A percentile compares a stretch with the other conserved stretches of the same genome.
These are phyloP conservation scores for Chaetoscypha palmicola DNA, from an alignment of 2,329 filamentous ascomycete genomes.

Conservation along the genomic window DNA sequence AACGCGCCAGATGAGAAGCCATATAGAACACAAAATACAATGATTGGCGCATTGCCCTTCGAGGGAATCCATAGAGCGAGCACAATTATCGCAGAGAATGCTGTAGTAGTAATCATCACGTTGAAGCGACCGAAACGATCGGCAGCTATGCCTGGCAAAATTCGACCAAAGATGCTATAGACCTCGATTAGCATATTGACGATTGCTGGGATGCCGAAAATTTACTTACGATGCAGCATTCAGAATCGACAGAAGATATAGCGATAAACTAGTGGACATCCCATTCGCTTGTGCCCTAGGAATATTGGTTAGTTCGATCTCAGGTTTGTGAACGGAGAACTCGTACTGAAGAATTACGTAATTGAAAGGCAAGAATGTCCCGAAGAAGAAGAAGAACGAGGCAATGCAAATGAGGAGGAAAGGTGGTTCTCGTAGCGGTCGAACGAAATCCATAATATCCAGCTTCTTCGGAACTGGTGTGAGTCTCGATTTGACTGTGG, in stretches of 20 bases:
- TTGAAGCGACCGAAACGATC: constrained; percentile 50
- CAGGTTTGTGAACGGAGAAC: constrained; percentile 19
- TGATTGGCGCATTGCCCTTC: constrained; percentile 46
- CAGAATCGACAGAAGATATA: constrained; percentile 48
- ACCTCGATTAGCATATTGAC: too few relatives aligned
- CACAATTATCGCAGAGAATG: constrained; percentile 39
- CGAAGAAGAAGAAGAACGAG: constrained; percentile 41
- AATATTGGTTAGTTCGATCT: too few relatives aligned
- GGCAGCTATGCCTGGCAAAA: constrained; percentile 45
- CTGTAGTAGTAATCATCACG: constrained; percentile 42
- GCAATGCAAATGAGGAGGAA: constrained; percentile 34
- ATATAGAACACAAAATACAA: constrained; percentile 60
- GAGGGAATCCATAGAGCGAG: constrained; percentile 48
- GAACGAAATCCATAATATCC: constrained; percentile 31
- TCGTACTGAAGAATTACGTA: constrained; percentile 35
- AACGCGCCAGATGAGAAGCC: constrained; percentile 64
- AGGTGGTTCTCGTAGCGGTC: constrained; percentile 34
- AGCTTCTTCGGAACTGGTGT: constrained; percentile 34
- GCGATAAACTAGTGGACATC: constrained; percentile 40
- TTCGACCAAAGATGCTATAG: constrained; percentile 47
- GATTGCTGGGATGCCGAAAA: background rate
- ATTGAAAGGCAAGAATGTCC: constrained; percentile 48
- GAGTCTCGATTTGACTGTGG: constrained; percentile 46
- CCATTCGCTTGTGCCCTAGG: constrained; percentile 39
- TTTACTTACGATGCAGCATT: constrained; percentile 38